Conservation (phyloP, 2,329 filamentous ascomycete species). For the Pestalotiopsis sp. region DNA sequence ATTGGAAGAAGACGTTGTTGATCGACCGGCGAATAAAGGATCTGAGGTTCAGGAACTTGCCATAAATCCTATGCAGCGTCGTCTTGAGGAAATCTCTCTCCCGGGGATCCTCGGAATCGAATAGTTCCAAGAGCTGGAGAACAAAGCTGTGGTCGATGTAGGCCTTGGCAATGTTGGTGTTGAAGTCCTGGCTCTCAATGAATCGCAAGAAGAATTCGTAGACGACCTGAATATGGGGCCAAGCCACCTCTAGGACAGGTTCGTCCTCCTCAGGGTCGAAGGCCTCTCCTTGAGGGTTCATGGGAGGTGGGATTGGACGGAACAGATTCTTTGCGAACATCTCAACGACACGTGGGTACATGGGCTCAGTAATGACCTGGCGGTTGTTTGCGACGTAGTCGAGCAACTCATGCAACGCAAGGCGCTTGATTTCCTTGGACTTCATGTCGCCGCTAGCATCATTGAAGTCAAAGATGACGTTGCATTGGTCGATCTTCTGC, state of each 20-base stretch:
- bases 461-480: conserved; percentile 99
- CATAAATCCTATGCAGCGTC: conserved; percentile 95
- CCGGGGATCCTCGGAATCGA: conserved; percentile 95
- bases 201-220: conserved; percentile 99
- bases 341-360: conserved; percentile 97
- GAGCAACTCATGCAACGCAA: conserved; percentile 92
- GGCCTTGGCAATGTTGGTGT: conserved; percentile 98
- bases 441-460: conserved; percentile 99
- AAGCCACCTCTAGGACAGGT: conserved; percentile 95
- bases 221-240: conserved; percentile 98
- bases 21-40: conserved; percentile 98
- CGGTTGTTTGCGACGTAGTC: conserved; percentile 99
- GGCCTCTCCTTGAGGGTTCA: conserved; percentile 96
- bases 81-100: conserved; percentile 98
- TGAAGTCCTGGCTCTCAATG: conserved; percentile 99
- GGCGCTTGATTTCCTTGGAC: conserved; percentile 97
- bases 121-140: conserved; percentile 92
- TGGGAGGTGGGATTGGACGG: conserved; percentile 92
- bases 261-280: conserved; percentile 99
- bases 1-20: conserved; percentile 99
- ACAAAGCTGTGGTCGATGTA: conserved; percentile 99
- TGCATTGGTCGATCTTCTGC: conserved; percentile 99
- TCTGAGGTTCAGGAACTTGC: conserved; percentile 96
- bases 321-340: conserved; percentile 99
- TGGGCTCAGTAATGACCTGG: conserved; percentile 97